Evolutionary conservation across 768 basidiomycete genomes (phyloP).

Genomic region (Tylopilus plumbeoviolaceoides): DNA sequence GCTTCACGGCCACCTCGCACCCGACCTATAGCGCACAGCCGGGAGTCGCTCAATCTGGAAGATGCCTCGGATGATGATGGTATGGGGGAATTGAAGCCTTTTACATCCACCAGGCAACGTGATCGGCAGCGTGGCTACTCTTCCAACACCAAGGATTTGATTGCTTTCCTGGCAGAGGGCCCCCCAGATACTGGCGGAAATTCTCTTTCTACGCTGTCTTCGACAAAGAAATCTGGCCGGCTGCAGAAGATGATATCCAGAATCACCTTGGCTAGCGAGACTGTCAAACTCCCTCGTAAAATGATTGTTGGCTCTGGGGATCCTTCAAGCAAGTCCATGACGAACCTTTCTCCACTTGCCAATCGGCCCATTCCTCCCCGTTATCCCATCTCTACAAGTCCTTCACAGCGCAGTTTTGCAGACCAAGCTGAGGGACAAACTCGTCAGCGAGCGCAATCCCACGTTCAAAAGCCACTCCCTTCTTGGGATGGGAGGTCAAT

Average conservation of each 20-base stretch:
- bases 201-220: constrained; percentile 36
- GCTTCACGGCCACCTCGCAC: constrained; percentile 28
- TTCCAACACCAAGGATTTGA: constrained; percentile 43
- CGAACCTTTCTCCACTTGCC: constrained; percentile 46
- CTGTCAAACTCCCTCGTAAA: constrained; percentile 30
- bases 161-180: constrained; percentile 57
- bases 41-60: constrained; percentile 72
- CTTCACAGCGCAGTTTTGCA: constrained; percentile 30
- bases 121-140: constrained; percentile 38
- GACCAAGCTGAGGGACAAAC: constrained; percentile 14
- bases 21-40: constrained; percentile 49
- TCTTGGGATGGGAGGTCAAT: constrained; percentile 15
- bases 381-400: constrained; percentile 40
- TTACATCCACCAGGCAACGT: constrained; percentile 40
- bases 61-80: constrained; percentile 67
- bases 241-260: constrained; percentile 83
- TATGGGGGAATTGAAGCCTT: constrained; percentile 20
- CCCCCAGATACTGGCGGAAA: constrained; percentile 47
- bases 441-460: constrained; percentile 29
- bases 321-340: constrained; percentile 31
- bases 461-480: constrained; percentile 19
- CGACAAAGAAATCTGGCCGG: constrained; percentile 49
- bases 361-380: constrained; percentile 62
- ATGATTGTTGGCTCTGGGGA: constrained; percentile 24
- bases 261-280: constrained; percentile 48